Base-by-base conservation (phyloP, 352 stramenopile species). In the Phytophthora fragariaefolia region DNA sequence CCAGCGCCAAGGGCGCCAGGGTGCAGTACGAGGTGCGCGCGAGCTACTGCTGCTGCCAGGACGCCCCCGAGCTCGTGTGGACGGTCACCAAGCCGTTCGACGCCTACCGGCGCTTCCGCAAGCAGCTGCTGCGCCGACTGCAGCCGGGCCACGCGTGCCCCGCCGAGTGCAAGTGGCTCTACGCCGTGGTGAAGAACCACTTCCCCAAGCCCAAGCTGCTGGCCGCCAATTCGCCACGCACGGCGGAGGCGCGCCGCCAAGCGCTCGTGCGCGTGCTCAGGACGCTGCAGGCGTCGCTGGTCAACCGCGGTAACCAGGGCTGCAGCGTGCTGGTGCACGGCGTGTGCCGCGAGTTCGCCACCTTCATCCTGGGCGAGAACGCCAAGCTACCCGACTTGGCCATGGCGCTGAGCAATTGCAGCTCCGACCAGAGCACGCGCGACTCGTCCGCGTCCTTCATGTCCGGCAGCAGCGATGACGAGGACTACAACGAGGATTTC, bases 51-150 rank as follows among this genome's bases (percentile, higher is more conserved):
- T 58, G 46, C 28, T 69, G 47, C 24, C 62, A 64, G 26, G 46
- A 65, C 28, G 13, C 18, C 10, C 55, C 52, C 46, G 62, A 54
- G 43, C 32, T 75, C 42, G 36, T 46, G n/a, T 85, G 60, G 73
- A 58, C 69, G n/a, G 71, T 74, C 6, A 28, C 43, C 20, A 65
- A 58, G 10, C 58, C 66, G 8, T 85, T 81, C 30, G 70, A 87
- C 1, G 79, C 76, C 26, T 86, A 84, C 36, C 67, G 67, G 2
- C 55, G 62, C 32, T 83, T 90, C 51, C 81, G 83, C 42, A 71
- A 73, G 43, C 71, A 63, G 17, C 30, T 79, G 20, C 34, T 79
- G 45, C 43, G 49, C 0, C 17, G 58, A 6, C 22, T 79, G 23
- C 58, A 69, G 42, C 58, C 58, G 1, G 66, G 67, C 10, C 71